Conservation (phyloP, 495 filamentous ascomycete genomes). For the Neurospora sp. region DNA sequence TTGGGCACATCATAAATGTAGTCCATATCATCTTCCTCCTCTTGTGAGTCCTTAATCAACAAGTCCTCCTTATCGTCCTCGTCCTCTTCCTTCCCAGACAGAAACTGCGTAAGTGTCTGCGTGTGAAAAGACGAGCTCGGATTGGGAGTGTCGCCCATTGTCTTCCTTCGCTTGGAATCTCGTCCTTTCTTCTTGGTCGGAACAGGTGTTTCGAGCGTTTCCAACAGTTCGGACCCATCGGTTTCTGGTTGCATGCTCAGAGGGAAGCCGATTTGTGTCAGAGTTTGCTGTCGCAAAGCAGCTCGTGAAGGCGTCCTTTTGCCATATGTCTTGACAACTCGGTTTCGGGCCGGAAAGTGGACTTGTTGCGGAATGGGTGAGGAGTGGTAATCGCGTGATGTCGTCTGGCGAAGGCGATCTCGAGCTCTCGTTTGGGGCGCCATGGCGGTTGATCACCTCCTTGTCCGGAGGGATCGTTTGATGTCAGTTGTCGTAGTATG, state of each 20-base stretch:
- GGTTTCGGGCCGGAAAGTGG: conserved; percentile 26
- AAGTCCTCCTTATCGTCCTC: conserved; percentile 13
- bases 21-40: conserved; percentile 14
- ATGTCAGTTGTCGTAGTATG: not conserved
- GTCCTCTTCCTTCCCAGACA: conserved; percentile 12
- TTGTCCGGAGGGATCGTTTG: not conserved
- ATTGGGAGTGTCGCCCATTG: conserved; percentile 27
- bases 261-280: conserved; percentile 39
- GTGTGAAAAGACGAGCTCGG: conserved; percentile 27
- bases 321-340: conserved; percentile 30
- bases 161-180: conserved; percentile 29
- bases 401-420: conserved; percentile 3
- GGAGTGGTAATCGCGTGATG: conserved; percentile 27
- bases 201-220: conserved; percentile 5
- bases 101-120: conserved; percentile 34
- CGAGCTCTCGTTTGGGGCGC: conserved; percentile 20
- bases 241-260: conserved; percentile 3
- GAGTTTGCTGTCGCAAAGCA: conserved; percentile 30
- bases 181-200: conserved; percentile 13
- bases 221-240: conserved; percentile 7
- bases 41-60: conserved; percentile 27
- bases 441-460: conserved; percentile 13
- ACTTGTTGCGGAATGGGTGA: conserved; percentile 29
- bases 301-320: conserved; percentile 18
- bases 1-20: not conserved